These are phyloP conservation scores for Candolleomyces eurysporus DNA, from an alignment of 768 basidiomycete genomes.

Conservation along the genomic window DNA sequence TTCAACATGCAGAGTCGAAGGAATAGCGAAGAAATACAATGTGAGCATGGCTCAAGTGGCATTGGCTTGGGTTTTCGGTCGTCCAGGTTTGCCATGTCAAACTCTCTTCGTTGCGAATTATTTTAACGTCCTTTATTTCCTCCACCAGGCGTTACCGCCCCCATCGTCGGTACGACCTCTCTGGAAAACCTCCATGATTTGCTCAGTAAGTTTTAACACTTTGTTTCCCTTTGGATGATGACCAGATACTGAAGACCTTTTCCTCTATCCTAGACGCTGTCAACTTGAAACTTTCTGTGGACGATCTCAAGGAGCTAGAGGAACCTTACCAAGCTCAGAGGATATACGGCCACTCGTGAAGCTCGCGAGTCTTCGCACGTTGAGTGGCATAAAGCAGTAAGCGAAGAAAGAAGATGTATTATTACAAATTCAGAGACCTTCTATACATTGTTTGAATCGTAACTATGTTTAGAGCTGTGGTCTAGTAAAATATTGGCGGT, in stretches of 20 bases:
- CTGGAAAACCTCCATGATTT: constrained; percentile 50
- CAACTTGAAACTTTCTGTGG: constrained; percentile 46
- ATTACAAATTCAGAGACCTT: too few species aligned
- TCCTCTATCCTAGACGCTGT: constrained; percentile 31
- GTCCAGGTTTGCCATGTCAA: background rate
- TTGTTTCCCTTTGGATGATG: background rate
- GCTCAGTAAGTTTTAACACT: constrained; percentile 32
- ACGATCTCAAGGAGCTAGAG: constrained; percentile 57
- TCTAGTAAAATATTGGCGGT: too few species aligned
- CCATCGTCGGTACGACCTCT: constrained; percentile 55
- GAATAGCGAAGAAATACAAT: constrained; percentile 49
- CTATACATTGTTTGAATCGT: too few species aligned
- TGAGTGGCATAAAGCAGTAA: too few species aligned
- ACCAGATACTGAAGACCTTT: background rate
- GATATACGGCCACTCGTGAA: constrained; percentile 44
- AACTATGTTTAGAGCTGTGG: too few species aligned
- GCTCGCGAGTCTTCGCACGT: too few species aligned
- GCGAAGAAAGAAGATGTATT: too few species aligned
- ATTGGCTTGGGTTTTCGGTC: constrained; percentile 45
- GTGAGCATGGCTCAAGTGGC: constrained; percentile 57
- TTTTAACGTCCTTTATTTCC: too few species aligned
- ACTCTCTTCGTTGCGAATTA: too few species aligned
- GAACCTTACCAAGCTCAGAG: constrained; percentile 48
- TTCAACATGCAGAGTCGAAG: constrained; percentile 47
- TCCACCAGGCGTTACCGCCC: constrained; percentile 53